phyloP scores from a whole-genome alignment of 1,139 yeast genomes.

The Suhomyces maxii region DNA sequence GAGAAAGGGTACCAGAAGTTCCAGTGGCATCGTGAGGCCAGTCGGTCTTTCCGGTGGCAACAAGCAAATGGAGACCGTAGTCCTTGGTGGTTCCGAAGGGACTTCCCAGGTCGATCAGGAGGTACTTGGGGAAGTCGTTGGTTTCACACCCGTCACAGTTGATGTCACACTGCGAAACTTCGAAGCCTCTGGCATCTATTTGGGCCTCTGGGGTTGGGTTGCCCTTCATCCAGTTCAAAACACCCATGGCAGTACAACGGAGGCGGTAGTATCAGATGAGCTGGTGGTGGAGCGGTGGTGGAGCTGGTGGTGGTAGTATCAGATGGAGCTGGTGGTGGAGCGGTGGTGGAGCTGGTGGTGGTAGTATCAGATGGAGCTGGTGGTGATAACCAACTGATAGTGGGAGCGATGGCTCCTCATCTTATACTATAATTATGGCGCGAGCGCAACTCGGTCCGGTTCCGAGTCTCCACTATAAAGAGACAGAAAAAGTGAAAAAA shows the following conservation, averaged over 20 bases:
- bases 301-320: neutral
- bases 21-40: slow-evolving; percentile 81
- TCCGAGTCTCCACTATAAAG: no score
- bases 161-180: slow-evolving; percentile 43
- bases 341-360: no score
- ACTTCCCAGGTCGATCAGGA: slow-evolving; percentile 47
- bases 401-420: no score
- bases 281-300: neutral
- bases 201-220: slow-evolving; percentile 1
- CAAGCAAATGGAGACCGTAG: slow-evolving; percentile 67
- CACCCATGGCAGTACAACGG: slow-evolving; percentile 2
- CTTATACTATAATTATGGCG: no score
- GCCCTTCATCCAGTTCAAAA: slow-evolving; percentile 3
- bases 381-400: no score
- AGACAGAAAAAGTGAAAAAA: no score
- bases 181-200: slow-evolving; percentile 34
- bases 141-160: slow-evolving; percentile 53
- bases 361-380: neutral
- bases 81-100: slow-evolving; percentile 74
- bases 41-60: slow-evolving; percentile 81
- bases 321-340: no score
- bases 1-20: slow-evolving; percentile 51
- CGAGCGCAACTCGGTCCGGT: no score
- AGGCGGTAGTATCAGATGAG: neutral
- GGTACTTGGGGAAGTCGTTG: slow-evolving; percentile 55